phyloP scores from a whole-genome alignment of 495 filamentous ascomycete genomes.

The Glutinoglossum americanum region DNA sequence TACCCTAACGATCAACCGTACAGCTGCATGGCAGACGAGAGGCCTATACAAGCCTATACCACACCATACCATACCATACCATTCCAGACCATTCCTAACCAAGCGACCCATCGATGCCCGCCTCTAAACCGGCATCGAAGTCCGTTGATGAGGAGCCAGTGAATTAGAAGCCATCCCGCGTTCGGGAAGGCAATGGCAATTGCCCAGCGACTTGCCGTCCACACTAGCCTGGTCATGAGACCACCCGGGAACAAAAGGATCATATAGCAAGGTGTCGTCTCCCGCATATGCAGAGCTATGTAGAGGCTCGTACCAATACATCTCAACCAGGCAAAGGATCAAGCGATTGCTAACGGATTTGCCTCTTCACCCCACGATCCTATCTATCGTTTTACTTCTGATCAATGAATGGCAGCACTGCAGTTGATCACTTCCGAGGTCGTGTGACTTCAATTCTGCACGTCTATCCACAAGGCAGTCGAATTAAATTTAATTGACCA shows the following conservation, averaged over 20 bases:
- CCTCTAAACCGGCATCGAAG: too few species aligned
- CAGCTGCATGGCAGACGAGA: background rate
- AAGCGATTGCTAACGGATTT: background rate
- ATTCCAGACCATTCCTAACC: too few species aligned
- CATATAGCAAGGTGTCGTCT: background rate
- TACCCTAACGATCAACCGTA: background rate
- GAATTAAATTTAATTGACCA: too few species aligned
- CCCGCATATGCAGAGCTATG: background rate
- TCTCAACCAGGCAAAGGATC: background rate
- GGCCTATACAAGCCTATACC: background rate
- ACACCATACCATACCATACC: too few species aligned
- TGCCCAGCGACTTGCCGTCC: background rate
- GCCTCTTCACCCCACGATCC: background rate
- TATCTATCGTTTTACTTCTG: background rate
- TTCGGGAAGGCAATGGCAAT: background rate
- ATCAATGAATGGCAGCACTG: background rate
- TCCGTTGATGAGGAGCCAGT: too few species aligned
- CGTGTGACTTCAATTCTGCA: background rate
- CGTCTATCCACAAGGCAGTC: background rate
- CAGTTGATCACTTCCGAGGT: background rate
- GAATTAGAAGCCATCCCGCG: background rate
- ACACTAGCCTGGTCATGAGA: background rate
- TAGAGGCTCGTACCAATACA: background rate
- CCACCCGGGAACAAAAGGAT: background rate
- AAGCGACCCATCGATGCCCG: too few species aligned